Evolutionary conservation across 1,284 basidiomycete species (phyloP), one percentile per base, ranked within the genome.

Genomic region (Ceratobasidium sp.): DNA sequence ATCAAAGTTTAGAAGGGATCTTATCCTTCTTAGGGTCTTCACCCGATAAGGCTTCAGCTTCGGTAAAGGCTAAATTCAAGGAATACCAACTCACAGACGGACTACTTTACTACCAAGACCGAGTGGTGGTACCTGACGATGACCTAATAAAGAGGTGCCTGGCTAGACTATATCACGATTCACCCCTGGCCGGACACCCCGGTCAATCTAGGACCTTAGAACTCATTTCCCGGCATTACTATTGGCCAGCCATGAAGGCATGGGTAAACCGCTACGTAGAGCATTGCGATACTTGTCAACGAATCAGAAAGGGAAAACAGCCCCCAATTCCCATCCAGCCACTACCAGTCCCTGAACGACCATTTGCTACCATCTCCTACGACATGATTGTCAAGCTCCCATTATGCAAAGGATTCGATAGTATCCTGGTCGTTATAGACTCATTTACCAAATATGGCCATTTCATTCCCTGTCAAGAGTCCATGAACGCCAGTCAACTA

Each of bases 181-280:
- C 73, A 12, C 44, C 51, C 12, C 2, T 33, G 23, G 33, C 33
- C 33, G 56, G 56, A 18, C 85, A 86, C 77, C 82, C 77, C 0
- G 85, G 86, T 0, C 66, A 77, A 23, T 49, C 69, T 9, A 84
- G 83, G 67, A 86, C 83, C 0, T 20, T 73, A 0, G 78, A 78
- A 5, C 42, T 71, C 7, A 20, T 78, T 6, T 18, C 12, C 0
- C 0, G 58, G 2, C 13, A 39, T 5, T 78, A 66, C 26, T 64
- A 72, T n/a, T 78, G 77, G 77, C 77, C 64, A 1, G 33, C 6
- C 3, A 68, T 68, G 44, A 67, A 39, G 2, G 2, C 5, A 0
- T 13, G 23, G 42, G 61, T 64, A 20, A 76, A 76, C 64, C 46
- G 66, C 9, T 63, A 42, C 60, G 46, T 49, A 9, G 76, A n/a